phyloP scores from a whole-genome alignment of 768 basidiomycete species.

The Termitomyces eurrhizus region DNA sequence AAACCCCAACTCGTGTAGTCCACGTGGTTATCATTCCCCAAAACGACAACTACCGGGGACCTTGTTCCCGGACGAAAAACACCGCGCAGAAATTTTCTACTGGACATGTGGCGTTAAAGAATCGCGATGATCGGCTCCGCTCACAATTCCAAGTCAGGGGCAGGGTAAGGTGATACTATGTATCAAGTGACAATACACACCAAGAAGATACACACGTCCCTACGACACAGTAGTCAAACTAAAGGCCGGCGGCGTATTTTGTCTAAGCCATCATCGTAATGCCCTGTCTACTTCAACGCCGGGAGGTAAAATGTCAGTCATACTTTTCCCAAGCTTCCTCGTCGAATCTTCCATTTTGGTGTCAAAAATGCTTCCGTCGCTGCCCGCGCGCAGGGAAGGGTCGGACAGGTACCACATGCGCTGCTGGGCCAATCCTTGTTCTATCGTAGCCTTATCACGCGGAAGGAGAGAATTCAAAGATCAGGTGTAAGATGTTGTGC shows the following conservation, averaged over 20 bases:
- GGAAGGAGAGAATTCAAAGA: neutral
- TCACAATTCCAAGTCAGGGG: neutral
- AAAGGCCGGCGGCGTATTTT: neutral
- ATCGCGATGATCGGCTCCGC: neutral
- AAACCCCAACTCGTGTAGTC: neutral
- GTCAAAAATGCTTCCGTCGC: slow-evolving; percentile 13
- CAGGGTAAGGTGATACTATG: neutral
- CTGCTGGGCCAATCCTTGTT: slow-evolving; percentile 36
- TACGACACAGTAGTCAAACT: neutral
- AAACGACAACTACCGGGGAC: neutral
- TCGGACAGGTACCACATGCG: slow-evolving; percentile 29
- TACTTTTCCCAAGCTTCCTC: slow-evolving; percentile 15
- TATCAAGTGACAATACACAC: neutral
- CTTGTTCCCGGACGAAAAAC: neutral
- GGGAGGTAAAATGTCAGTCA: slow-evolving; percentile 13
- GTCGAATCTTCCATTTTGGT: slow-evolving; percentile 11
- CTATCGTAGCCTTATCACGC: slow-evolving; percentile 27
- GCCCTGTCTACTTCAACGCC: slow-evolving; percentile 16
- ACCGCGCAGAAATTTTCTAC: neutral
- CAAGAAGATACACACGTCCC: neutral
- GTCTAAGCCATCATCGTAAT: neutral
- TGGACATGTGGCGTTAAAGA: neutral
- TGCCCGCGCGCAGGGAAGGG: slow-evolving; percentile 13
- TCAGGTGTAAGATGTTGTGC: neutral
- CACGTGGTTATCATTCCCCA: neutral